phyloP scores from a whole-genome alignment of 441 rosid species.

The Arabidopsis lyrata region DNA sequence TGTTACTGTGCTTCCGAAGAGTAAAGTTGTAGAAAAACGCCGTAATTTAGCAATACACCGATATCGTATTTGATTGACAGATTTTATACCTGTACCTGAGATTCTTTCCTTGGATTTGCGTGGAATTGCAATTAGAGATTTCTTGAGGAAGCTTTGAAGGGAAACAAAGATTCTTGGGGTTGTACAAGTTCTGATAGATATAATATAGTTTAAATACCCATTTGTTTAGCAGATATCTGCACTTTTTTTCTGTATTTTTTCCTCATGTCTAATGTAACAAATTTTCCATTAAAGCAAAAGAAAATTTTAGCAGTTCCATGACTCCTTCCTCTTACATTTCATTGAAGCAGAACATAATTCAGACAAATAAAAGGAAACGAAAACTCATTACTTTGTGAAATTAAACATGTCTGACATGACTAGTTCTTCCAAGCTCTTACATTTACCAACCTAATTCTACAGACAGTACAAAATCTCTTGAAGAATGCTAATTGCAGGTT shows the following conservation, averaged over 20 bases:
- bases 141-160: conserved; percentile 34
- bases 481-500: conserved; percentile 20
- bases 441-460: conserved; percentile 15
- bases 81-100: conserved; percentile 34
- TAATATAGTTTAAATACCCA: conserved; percentile 33
- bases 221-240: too few species aligned
- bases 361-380: conserved; percentile 11
- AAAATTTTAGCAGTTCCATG: conserved; percentile 10
- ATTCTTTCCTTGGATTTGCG: conserved; percentile 29
- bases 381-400: conserved; percentile 10
- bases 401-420: not conserved
- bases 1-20: conserved; percentile 52
- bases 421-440: conserved; percentile 8
- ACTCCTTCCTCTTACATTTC: not conserved
- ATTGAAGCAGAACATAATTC: not conserved
- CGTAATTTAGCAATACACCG: conserved; percentile 12
- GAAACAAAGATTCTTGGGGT: conserved; percentile 34
- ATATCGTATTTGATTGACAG: conserved; percentile 31
- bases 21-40: conserved; percentile 35
- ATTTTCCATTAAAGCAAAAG: conserved; percentile 47
- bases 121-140: conserved; percentile 10
- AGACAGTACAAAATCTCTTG: not conserved
- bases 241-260: conserved; percentile 18
- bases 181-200: conserved; percentile 44
- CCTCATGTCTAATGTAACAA: conserved; percentile 37